These are phyloP conservation scores for Amniculicola lignicola DNA, from an alignment of 495 filamentous ascomycete genomes.

Conservation along the genomic window DNA sequence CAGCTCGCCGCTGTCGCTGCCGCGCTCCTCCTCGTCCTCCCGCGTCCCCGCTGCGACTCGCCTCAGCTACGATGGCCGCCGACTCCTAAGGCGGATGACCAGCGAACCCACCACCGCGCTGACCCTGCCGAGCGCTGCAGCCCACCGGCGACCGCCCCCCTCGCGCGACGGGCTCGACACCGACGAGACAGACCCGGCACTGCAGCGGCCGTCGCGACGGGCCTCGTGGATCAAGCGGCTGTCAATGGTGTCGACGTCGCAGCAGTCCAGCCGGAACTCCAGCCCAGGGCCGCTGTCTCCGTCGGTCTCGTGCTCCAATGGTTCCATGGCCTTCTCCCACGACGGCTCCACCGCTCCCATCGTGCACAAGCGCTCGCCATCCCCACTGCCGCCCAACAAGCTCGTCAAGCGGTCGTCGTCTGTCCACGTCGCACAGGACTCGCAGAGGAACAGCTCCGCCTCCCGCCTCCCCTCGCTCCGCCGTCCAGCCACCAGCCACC, in stretches of 20 bases:
- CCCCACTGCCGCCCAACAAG: constrained; percentile 68
- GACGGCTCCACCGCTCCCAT: constrained; percentile 65
- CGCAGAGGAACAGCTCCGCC: constrained; percentile 45
- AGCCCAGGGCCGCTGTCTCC: constrained; percentile 66
- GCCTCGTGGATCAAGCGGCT: constrained; percentile 76
- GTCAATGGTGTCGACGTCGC: constrained; percentile 66
- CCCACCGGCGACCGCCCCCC: no score
- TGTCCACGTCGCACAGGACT: constrained; percentile 48
- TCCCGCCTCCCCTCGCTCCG: constrained; percentile 60
- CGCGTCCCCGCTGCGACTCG: constrained; percentile 20
- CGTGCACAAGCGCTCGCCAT: constrained; percentile 47
- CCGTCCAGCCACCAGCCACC: constrained; percentile 83
- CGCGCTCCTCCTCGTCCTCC: constrained; percentile 19
- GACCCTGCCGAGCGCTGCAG: no score
- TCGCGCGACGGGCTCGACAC: constrained; percentile 21
- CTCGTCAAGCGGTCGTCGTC: constrained; percentile 80
- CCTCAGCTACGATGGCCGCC: constrained; percentile 27
- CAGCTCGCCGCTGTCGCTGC: constrained; percentile 17
- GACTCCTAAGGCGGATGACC: constrained; percentile 28
- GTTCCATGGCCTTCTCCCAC: constrained; percentile 51
- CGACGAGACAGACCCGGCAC: constrained; percentile 42
- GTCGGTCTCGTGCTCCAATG: constrained; percentile 67
- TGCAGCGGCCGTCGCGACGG: constrained; percentile 56
- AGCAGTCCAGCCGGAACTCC: constrained; percentile 63
- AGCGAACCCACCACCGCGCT: constrained; percentile 11